These are phyloP conservation scores for Closterium sp. DNA, from an alignment of 139 green algal species.

Conservation along the genomic window DNA sequence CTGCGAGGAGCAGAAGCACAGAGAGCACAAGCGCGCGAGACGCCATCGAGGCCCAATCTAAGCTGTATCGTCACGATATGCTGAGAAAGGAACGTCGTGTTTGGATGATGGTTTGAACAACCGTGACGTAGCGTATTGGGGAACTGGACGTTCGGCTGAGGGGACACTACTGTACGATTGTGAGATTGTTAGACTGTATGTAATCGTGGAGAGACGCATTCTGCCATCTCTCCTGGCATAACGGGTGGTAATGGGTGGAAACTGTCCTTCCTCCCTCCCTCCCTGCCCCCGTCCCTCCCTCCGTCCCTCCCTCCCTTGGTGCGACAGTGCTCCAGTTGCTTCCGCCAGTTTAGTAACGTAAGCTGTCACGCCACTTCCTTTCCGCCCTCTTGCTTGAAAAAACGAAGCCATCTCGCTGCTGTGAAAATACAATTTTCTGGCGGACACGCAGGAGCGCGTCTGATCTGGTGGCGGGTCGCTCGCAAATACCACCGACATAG, in stretches of 20 bases:
- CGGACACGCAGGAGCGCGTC: not conserved
- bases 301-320: not conserved
- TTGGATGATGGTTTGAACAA: no score
- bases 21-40: not conserved
- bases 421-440: not conserved
- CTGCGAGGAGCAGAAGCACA: not conserved
- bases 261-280: not conserved
- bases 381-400: not conserved
- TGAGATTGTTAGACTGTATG: not conserved
- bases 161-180: not conserved
- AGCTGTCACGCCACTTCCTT: no score
- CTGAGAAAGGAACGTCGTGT: no score
- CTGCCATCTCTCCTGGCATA: no score
- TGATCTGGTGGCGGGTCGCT: no score
- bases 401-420: not conserved
- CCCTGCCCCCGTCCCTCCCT: not conserved
- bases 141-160: not conserved
- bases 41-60: not conserved
- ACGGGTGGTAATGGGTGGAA: no score
- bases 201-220: not conserved
- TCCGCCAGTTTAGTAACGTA: not conserved
- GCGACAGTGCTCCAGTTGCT: not conserved
- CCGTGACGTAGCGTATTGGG: no score
- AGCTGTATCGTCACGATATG: no score
- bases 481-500: no score